These are phyloP conservation scores for Actinidia chinensis DNA, from an alignment of 179 eudicot genomes.

Conservation along the genomic window DNA sequence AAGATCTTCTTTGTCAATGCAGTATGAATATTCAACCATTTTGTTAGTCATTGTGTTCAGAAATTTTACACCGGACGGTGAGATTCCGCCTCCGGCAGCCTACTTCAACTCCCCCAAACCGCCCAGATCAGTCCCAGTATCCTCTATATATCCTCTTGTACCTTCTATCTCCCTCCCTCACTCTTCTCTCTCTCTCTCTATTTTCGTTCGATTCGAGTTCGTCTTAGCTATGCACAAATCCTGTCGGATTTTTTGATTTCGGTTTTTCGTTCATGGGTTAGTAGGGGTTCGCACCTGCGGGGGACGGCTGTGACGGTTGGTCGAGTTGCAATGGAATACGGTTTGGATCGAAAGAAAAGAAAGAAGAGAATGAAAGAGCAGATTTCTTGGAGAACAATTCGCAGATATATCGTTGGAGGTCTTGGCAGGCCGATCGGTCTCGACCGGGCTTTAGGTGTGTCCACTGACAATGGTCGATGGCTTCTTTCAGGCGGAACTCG, in stretches of 20 bases:
- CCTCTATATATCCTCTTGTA: slow-evolving; percentile 66
- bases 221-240: neutral
- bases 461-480: slow-evolving; percentile 47
- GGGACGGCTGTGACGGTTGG: slow-evolving; percentile 31
- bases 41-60: slow-evolving; percentile 23
- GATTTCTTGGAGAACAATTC: slow-evolving; percentile 58
- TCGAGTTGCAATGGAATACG: slow-evolving; percentile 44
- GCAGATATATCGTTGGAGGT: slow-evolving; percentile 46
- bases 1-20: neutral
- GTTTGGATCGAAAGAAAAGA: slow-evolving; percentile 37
- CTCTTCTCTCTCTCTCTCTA: neutral
- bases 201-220: neutral
- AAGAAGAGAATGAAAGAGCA: slow-evolving; percentile 51
- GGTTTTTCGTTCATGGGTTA: slow-evolving; percentile 32
- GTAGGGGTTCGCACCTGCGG: slow-evolving; percentile 52
- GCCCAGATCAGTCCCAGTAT: slow-evolving; percentile 47
- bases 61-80: slow-evolving; percentile 39
- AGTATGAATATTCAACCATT: neutral
- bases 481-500: slow-evolving; percentile 54
- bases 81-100: slow-evolving; percentile 41
- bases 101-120: slow-evolving; percentile 32
- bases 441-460: slow-evolving; percentile 57
- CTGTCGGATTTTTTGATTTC: neutral
- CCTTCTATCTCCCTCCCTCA: neutral
- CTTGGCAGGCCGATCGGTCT: slow-evolving; percentile 56